Evolutionary conservation across 1,284 basidiomycete species (phyloP), one percentile per base, ranked within the genome.

Genomic region (Fomitopsis betulina): DNA sequence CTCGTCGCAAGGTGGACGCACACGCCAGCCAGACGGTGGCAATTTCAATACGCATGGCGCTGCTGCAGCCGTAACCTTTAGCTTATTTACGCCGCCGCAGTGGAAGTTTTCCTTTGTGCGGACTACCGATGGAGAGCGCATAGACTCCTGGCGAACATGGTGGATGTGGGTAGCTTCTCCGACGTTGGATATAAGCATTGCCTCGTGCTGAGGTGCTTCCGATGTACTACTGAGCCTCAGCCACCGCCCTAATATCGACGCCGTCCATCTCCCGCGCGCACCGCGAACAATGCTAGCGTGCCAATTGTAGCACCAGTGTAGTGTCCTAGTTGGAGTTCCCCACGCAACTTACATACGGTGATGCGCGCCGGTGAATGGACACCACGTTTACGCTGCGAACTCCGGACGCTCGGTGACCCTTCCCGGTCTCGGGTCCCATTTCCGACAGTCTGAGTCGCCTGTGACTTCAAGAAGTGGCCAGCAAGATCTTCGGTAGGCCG

Each of bases 241-340:
- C 49, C 30, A 51, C 49, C 49, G 21, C 49, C 49, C 49, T 37
- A 51, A 51, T 37, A 21, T 21, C 33, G 49, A 51, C 21, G 30
- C 32, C 30, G 32, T 51, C 21, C 21, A 33, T 51, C 17, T 50
- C 30, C 47, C 47, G 32, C 30, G 47, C 30, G 10, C 13, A 50
- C 27, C 33, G 49, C 19, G 23, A 30, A 27, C 45, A 47, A 57
- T 56, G 55, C 32, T 27, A 57, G 39, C 55, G 55, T 47, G 25
- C 25, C 45, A 47, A 17, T 47, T 30, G 45, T 47, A n/a, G 45
- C 21, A 13, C 42, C 21, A 43, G 25, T 23, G 12, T 21, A 43
- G 42, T 19, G 12, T 15, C 30, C 13, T 15, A 37, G 13, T 17
- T 47, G 25, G 45, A 27, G 45, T 47, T 47, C 45, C 25, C 27